Base-by-base conservation (phyloP, 2,329 filamentous ascomycete species). In the Trichoderma sp. region DNA sequence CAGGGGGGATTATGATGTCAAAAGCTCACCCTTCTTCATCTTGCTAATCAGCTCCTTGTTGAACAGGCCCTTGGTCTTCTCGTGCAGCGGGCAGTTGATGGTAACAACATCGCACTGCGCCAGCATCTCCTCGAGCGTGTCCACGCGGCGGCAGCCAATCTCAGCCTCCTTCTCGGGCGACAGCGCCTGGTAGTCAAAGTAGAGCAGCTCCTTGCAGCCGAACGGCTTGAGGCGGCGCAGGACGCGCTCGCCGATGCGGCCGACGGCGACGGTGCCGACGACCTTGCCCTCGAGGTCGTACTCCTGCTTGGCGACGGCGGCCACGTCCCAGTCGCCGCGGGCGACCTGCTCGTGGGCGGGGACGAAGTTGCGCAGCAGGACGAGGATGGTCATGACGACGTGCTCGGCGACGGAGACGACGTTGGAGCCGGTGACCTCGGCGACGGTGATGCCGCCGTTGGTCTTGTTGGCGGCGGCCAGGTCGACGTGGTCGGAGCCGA, bases 181-280 rank as follows among this genome's bases (percentile, higher is more conserved):
- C 70, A 99, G 85, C 60, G 94, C 93, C 86, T 99, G 95, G 90
- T 99, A 99, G 84, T 99, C 95, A 79, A 91, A 98, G 91, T 99
- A 99, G 69, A 98, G 88, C 58, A 99, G 88, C 86, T 98, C 94
- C 89, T 97, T 97, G 92, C 95, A 99, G 85, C 97, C 94, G 77
- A 99, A 99, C 71, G 93, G 84, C 88, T 96, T 96, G 74, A 99
- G 90, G 71, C 95, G 89, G 79, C 94, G 91, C 73, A 99, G 88
- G 66, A 99, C 95, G 81, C 95, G 93, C 88, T 98, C 93, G 75
- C 95, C 95, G 74, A 99, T 99, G 78, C 95, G 92, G 78, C 95
- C 95, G 68, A 98, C 93, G 75, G 91, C 95, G 66, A 99, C 95
- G 76, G 95, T 99, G 75, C 95, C 95, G 72, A 99, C 95, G 56